Evolutionary conservation across 345 rosid species (phyloP).

Genomic region (Salix udensis): DNA sequence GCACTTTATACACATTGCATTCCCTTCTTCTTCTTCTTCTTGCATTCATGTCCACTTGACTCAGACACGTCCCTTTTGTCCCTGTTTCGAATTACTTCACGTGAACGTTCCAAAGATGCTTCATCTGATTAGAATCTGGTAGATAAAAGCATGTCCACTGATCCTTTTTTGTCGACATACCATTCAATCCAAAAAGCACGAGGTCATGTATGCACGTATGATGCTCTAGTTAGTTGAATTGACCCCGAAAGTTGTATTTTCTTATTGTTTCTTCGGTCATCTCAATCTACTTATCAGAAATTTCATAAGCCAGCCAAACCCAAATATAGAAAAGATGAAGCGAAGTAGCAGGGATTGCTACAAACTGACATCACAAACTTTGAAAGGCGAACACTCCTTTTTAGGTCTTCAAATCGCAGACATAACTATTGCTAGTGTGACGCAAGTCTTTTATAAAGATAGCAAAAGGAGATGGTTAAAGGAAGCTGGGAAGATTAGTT

Average conservation of each 20-base stretch:
- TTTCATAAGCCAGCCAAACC: background rate
- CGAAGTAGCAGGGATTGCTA: background rate
- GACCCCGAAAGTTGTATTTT: background rate
- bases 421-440: background rate
- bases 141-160: background rate
- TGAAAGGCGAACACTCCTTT: background rate
- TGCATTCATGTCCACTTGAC: too few species aligned
- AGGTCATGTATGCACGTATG: background rate
- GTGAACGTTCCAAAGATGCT: background rate
- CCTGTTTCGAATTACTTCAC: background rate
- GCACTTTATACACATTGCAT: background rate
- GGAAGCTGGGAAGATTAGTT: background rate
- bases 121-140: background rate
- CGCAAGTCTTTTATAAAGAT: conserved; percentile 6
- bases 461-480: background rate
- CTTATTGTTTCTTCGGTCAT: background rate
- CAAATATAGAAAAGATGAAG: background rate
- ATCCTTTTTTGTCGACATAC: background rate
- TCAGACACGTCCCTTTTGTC: conserved; percentile 1
- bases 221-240: background rate
- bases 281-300: background rate
- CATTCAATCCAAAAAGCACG: background rate
- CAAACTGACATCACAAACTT: background rate
- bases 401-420: background rate
- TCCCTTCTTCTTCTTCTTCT: too few species aligned